phyloP scores from a whole-genome alignment of 2,329 filamentous ascomycete genomes.

The Apiospora rasikravindrae region DNA sequence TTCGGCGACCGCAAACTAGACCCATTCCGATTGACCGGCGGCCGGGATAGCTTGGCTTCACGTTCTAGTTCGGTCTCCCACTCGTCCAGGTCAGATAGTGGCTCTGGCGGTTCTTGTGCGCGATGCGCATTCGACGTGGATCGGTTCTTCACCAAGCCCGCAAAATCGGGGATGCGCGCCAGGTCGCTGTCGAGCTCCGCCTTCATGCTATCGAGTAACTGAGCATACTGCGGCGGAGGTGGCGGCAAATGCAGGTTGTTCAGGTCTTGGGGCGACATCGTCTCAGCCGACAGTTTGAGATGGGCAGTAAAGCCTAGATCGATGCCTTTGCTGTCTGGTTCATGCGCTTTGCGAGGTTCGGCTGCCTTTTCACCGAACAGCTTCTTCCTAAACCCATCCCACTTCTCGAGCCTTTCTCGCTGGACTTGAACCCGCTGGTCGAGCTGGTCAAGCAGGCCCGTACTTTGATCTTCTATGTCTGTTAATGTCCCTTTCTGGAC shows the following conservation, averaged over 20 bases:
- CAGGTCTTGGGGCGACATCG: constrained; percentile 32
- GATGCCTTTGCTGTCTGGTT: constrained; percentile 48
- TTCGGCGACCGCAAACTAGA: constrained; percentile 3
- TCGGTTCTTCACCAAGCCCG: constrained; percentile 29
- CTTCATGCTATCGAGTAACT: constrained; percentile 48
- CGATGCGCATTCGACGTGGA: constrained; percentile 20
- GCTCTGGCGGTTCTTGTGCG: constrained; percentile 32
- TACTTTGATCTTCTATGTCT: constrained; percentile 58
- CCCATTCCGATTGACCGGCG: background rate
- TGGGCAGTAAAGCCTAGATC: constrained; percentile 62
- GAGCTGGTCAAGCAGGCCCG: constrained; percentile 71
- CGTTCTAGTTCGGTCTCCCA: constrained; percentile 53
- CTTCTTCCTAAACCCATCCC: constrained; percentile 69
- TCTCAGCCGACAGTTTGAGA: constrained; percentile 51
- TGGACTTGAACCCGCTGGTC: constrained; percentile 72
- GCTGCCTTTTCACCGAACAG: constrained; percentile 46
- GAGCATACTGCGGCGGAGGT: constrained; percentile 49
- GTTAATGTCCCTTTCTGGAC: constrained; percentile 64
- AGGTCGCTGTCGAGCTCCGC: constrained; percentile 44
- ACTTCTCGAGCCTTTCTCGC: constrained; percentile 70
- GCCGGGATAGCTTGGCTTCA: background rate
- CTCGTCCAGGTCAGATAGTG: constrained; percentile 57
- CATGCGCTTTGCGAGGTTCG: constrained; percentile 28
- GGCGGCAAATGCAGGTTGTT: constrained; percentile 23
- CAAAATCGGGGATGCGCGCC: constrained; percentile 37